Conservation (phyloP, 192 early-diverging fungal genomes). For the Phycomyces nitens region DNA sequence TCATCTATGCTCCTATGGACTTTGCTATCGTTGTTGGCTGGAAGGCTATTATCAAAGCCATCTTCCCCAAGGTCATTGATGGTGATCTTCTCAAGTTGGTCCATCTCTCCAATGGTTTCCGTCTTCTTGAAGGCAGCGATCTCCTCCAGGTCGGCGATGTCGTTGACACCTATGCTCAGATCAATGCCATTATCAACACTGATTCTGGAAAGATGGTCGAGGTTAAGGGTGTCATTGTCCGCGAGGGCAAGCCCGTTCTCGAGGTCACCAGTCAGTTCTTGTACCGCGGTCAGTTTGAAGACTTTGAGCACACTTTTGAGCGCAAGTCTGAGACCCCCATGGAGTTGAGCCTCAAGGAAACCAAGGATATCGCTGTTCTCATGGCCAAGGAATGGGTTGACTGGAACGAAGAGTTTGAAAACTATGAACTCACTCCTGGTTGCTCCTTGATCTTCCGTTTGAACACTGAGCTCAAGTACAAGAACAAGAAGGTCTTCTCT, state of each 20-base stretch:
- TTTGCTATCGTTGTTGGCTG: slow-evolving; percentile 92
- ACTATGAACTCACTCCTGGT: slow-evolving; percentile 60
- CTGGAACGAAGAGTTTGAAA: slow-evolving; percentile 58
- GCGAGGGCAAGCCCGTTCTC: slow-evolving; percentile 71
- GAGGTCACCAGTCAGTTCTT: slow-evolving; percentile 90
- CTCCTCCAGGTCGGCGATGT: slow-evolving; percentile 77
- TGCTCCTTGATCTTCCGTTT: slow-evolving; percentile 75
- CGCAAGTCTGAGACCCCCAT: slow-evolving; percentile 79
- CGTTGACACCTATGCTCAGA: slow-evolving; percentile 77
- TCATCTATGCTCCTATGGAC: slow-evolving; percentile 82
- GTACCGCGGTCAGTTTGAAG: slow-evolving; percentile 85
- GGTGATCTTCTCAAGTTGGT: slow-evolving; percentile 90
- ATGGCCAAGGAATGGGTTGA: slow-evolving; percentile 87
- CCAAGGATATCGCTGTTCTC: slow-evolving; percentile 89
- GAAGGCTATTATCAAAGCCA: slow-evolving; percentile 87
- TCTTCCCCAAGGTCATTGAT: slow-evolving; percentile 90
- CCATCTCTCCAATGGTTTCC: slow-evolving; percentile 93
- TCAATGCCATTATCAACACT: slow-evolving; percentile 83
- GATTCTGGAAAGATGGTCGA: slow-evolving; percentile 90
- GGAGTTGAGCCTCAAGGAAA: slow-evolving; percentile 61
- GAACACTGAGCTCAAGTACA: slow-evolving; percentile 60
- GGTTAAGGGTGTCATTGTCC: slow-evolving; percentile 77
- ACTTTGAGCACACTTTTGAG: slow-evolving; percentile 87
- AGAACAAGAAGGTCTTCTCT: slow-evolving; percentile 59
- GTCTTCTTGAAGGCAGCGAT: slow-evolving; percentile 70